phyloP scores from a whole-genome alignment of 495 filamentous ascomycete genomes.

The Aspergillus indologenus region DNA sequence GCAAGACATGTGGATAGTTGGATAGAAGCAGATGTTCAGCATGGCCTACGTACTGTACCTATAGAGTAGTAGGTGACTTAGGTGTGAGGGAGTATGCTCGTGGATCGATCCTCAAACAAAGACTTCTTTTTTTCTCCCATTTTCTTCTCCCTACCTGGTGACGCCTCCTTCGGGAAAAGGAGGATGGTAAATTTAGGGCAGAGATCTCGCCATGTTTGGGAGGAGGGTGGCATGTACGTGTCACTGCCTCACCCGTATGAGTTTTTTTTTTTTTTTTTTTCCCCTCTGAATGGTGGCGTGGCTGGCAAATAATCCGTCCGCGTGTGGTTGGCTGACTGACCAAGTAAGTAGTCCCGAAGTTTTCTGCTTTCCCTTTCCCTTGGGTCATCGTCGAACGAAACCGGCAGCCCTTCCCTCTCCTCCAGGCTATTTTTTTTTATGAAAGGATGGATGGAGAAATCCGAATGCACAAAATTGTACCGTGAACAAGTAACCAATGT shows the following conservation, averaged over 20 bases:
- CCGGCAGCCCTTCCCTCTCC: conserved; percentile 1
- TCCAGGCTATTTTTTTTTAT: too few relatives aligned
- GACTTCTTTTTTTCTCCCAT: too few relatives aligned
- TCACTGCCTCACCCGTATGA: conserved; percentile 1
- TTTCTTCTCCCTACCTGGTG: too few relatives aligned
- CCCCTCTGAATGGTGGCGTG: conserved; percentile 21
- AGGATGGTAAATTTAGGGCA: not conserved
- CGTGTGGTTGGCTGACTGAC: conserved; percentile 23
- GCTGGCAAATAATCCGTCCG: conserved; percentile 21
- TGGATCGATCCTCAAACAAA: too few relatives aligned
- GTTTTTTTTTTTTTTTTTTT: too few relatives aligned
- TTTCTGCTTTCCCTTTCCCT: conserved; percentile 6
- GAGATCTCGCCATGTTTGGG: not conserved
- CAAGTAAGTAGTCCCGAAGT: too few relatives aligned
- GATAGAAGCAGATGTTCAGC: not conserved
- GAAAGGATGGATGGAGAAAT: too few relatives aligned
- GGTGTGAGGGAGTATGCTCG: too few relatives aligned
- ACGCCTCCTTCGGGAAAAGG: too few relatives aligned
- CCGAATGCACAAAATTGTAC: too few relatives aligned
- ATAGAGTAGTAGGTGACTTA: too few relatives aligned
- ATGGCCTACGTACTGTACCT: not conserved
- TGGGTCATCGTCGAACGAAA: conserved; percentile 14
- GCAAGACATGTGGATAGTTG: not conserved
- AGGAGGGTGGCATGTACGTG: not conserved
- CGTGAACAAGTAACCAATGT: too few relatives aligned